phyloP scores from a whole-genome alignment of 2,329 filamentous ascomycete genomes.

The Hyphodiscus sp. region DNA sequence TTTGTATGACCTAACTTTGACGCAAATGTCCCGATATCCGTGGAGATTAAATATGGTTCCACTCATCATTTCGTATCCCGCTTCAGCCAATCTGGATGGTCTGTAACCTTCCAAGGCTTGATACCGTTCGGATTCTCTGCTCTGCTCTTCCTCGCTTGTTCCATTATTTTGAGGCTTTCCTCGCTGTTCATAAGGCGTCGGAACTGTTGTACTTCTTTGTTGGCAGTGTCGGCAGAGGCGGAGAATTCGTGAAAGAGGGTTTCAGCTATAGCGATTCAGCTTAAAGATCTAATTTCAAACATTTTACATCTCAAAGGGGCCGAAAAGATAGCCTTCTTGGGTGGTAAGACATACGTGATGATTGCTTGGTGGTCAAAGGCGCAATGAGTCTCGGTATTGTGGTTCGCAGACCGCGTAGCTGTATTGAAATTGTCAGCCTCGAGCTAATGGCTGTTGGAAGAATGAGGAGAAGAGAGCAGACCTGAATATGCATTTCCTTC shows the following conservation, averaged over 20 bases:
- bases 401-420: constrained; percentile 43
- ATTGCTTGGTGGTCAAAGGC: constrained; percentile 43
- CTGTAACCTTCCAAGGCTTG: constrained; percentile 50
- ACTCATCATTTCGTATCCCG: constrained; percentile 16
- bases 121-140: constrained; percentile 50
- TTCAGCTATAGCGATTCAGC: constrained; percentile 38
- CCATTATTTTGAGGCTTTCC: constrained; percentile 38
- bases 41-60: not conserved
- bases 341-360: constrained; percentile 40
- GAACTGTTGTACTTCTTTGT: constrained; percentile 43
- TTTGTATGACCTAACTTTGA: not conserved
- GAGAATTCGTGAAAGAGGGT: constrained; percentile 41
- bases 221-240: constrained; percentile 41
- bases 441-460: not conserved
- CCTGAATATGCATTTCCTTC: constrained; percentile 33
- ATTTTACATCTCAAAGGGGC: too few relatives aligned
- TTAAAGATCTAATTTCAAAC: too few relatives aligned
- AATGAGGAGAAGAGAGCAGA: constrained; percentile 5
- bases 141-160: constrained; percentile 46
- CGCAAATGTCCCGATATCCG: not conserved
- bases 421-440: not conserved
- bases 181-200: constrained; percentile 23
- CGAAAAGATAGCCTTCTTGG: not conserved
- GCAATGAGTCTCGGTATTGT: constrained; percentile 45
- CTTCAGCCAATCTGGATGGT: constrained; percentile 52